Conservation (phyloP, 2,329 filamentous ascomycete species). For the Aspergillus japonicus region DNA sequence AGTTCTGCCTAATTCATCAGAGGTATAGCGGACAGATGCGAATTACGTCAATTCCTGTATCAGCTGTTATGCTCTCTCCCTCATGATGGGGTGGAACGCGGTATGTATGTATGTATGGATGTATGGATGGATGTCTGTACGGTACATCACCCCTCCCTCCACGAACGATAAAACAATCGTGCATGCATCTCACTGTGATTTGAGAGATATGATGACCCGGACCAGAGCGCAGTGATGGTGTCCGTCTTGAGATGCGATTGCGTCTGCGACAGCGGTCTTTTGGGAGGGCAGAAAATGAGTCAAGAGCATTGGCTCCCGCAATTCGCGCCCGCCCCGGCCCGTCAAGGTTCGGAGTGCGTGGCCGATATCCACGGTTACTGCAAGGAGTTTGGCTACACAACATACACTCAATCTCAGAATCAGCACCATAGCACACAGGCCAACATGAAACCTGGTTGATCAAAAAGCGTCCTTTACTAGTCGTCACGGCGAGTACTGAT, state of each 20-base stretch:
- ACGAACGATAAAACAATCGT: background rate
- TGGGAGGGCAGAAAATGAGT: background rate
- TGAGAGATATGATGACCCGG: background rate
- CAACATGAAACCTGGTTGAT: background rate
- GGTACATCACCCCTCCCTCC: background rate
- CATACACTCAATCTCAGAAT: background rate
- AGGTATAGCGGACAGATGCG: constrained; percentile 1
- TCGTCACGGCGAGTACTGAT: background rate
- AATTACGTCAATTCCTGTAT: constrained; percentile 5
- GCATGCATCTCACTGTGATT: background rate
- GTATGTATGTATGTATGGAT: background rate
- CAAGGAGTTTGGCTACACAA: constrained; percentile 26
- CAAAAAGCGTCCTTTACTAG: background rate
- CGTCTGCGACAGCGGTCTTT: background rate
- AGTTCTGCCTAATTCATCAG: background rate
- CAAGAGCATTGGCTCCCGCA: constrained; percentile 19
- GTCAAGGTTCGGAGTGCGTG: constrained; percentile 39
- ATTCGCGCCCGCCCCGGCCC: constrained; percentile 35
- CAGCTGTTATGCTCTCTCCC: background rate
- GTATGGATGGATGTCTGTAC: background rate
- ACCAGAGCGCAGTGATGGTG: background rate
- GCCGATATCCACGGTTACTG: constrained; percentile 31
- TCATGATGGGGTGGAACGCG: background rate
- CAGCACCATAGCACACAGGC: background rate
- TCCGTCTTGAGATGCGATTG: background rate